Percentiles rank a stretch among this genome's conserved stretches.
Evolutionary conservation across 2,329 filamentous ascomycete genomes (phyloP).

Genomic region (Aspergillus fijiensis): DNA sequence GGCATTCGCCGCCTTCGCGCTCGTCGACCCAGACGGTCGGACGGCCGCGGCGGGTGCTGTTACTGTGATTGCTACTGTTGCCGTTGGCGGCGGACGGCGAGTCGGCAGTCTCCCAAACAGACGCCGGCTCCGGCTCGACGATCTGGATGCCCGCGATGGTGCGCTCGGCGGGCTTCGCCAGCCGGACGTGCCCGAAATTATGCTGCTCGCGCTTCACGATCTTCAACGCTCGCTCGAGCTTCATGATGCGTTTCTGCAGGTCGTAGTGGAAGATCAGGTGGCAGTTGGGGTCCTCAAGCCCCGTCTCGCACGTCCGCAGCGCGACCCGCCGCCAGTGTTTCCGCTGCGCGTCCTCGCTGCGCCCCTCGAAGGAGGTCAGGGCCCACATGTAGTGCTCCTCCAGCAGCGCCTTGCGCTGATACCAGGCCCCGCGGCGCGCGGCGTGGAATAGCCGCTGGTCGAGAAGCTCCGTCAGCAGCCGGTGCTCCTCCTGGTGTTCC

Average conservation of each 20-base stretch:
- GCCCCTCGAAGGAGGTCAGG: slow-evolving; percentile 51
- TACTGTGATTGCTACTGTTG: slow-evolving; percentile 11
- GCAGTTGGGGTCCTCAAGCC: slow-evolving; percentile 81
- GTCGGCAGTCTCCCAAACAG: neutral
- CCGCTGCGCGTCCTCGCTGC: slow-evolving; percentile 63
- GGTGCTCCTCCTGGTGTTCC: slow-evolving; percentile 73
- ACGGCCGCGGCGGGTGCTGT: slow-evolving; percentile 31
- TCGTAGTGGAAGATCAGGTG: slow-evolving; percentile 94
- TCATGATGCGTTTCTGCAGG: slow-evolving; percentile 87
- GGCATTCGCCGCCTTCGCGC: slow-evolving; percentile 69
- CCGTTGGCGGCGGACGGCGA: neutral
- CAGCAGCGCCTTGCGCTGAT: slow-evolving; percentile 87
- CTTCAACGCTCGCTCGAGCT: slow-evolving; percentile 81
- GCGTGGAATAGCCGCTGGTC: slow-evolving; percentile 80
- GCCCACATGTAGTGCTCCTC: slow-evolving; percentile 93
- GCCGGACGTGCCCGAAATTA: slow-evolving; percentile 81
- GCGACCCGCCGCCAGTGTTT: slow-evolving; percentile 80
- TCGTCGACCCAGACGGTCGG: slow-evolving; percentile 87
- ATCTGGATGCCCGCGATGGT: slow-evolving; percentile 75
- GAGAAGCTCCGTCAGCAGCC: slow-evolving; percentile 71
- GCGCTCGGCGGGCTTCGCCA: slow-evolving; percentile 73
- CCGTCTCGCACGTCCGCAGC: slow-evolving; percentile 76
- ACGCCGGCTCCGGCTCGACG: slow-evolving; percentile 55
- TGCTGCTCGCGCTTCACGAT: slow-evolving; percentile 85
- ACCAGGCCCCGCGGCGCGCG: slow-evolving; percentile 84